Conservation (phyloP, 352 stramenopile species). For the Phytophthora litchii region DNA sequence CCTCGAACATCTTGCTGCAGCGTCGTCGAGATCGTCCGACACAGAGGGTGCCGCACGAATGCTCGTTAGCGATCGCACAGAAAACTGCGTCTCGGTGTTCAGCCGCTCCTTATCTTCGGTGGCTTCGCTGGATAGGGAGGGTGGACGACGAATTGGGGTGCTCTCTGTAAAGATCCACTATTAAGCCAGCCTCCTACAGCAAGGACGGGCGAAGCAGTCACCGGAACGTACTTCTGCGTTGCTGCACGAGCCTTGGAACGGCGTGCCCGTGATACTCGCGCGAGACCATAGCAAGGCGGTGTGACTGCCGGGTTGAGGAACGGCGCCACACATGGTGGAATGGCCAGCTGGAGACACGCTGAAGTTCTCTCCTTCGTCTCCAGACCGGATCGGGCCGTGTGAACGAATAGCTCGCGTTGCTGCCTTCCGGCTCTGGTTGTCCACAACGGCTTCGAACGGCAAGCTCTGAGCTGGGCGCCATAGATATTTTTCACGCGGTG, state of each 20-base stretch:
- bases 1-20: constrained; percentile 16
- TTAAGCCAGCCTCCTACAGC: neutral
- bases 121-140: constrained; percentile 18
- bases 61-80: constrained; percentile 10
- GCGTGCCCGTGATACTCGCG: constrained; percentile 2
- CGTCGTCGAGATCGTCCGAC: neutral
- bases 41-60: neutral
- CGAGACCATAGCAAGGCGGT: neutral
- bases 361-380: constrained; percentile 6
- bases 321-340: constrained; percentile 9
- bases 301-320: constrained; percentile 5
- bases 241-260: constrained; percentile 7
- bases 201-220: constrained; percentile 7
- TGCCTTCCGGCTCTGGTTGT: constrained; percentile 4
- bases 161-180: constrained; percentile 27
- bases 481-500: neutral
- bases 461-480: constrained; percentile 8
- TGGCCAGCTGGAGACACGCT: constrained; percentile 8
- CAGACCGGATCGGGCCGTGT: neutral
- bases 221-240: neutral
- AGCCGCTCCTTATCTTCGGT: constrained; percentile 11
- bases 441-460: constrained; percentile 12
- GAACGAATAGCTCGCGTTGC: neutral
- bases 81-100: constrained; percentile 25
- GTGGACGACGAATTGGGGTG: constrained; percentile 1